These are phyloP conservation scores for Phytophthora kernoviae DNA, from an alignment of 352 stramenopile species.

Conservation along the genomic window DNA sequence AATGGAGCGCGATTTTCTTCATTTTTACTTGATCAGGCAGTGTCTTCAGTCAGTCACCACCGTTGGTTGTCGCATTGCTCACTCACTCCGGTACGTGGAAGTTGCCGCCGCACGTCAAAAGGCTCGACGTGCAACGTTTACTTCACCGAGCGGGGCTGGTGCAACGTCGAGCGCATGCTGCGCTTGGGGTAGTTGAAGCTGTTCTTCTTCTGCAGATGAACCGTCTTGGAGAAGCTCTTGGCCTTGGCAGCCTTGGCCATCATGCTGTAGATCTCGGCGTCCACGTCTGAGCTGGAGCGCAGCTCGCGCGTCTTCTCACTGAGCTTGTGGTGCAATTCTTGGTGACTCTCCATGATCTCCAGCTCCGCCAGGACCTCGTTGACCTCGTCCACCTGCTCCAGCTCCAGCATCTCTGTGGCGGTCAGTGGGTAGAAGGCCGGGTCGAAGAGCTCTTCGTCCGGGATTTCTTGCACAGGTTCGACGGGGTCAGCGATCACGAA, in stretches of 20 bases:
- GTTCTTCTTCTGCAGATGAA: slow-evolving; percentile 39
- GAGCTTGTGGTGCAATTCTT: slow-evolving; percentile 69
- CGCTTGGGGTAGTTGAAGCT: slow-evolving; percentile 46
- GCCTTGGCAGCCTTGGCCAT: slow-evolving; percentile 58
- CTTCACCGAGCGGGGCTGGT: slow-evolving; percentile 77
- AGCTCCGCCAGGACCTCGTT: slow-evolving; percentile 81
- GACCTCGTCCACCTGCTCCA: slow-evolving; percentile 82
- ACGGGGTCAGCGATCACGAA: slow-evolving; percentile 71
- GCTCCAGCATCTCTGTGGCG: slow-evolving; percentile 58
- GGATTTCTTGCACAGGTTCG: slow-evolving; percentile 55
- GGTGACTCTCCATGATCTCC: slow-evolving; percentile 78
- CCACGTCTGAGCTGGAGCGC: slow-evolving; percentile 56
- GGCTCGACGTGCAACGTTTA: slow-evolving; percentile 34
- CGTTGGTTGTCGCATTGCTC: slow-evolving; percentile 17
- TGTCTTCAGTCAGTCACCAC: slow-evolving; percentile 12
- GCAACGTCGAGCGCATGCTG: slow-evolving; percentile 54
- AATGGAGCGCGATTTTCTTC: slow-evolving; percentile 39
- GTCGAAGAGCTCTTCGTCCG: slow-evolving; percentile 84
- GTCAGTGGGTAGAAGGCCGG: slow-evolving; percentile 63
- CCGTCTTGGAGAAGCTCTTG: slow-evolving; percentile 42
- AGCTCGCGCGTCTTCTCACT: slow-evolving; percentile 62
- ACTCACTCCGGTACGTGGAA: slow-evolving; percentile 40
- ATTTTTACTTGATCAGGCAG: slow-evolving; percentile 19
- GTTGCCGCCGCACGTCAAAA: slow-evolving; percentile 33
- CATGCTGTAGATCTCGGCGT: slow-evolving; percentile 61